Evolutionary conservation across 176 grass and related monocot genomes (phyloP), one percentile per base, ranked within the genome.

Genomic region (Pontederia paniculata): DNA sequence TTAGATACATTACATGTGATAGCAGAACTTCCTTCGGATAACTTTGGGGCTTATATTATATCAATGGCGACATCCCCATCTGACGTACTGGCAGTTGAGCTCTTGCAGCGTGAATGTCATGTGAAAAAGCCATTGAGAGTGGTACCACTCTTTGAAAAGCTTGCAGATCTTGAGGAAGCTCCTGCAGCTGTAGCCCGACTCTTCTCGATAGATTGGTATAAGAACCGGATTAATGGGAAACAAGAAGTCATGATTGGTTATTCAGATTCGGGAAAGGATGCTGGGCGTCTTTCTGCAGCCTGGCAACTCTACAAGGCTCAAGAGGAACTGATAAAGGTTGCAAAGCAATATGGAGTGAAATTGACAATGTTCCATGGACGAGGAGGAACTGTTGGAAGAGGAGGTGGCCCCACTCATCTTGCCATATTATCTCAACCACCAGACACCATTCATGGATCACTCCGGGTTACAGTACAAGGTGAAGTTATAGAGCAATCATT

Each of bases 401-500:
- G 86, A 50, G 91, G 91, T 12, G 91, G 91, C 12, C 91, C 91
- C 52, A 97, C 91, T 48, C 86, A 97, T 75, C 83, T 90, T 74
- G 91, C 86, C 74, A 97, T 90, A 65, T 63, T 97, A 57, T 90
- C 91, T 76, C 91, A 97, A 61, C 86, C 91, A 53, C 91, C 83
- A 13, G 91, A 97, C 54, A 97, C 86, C 6, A 68, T 97, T 63
- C 82, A 97, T 70, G 91, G 91, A 67, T 89, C 82, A 18, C 91
- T 97, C 64, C 49, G 91, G 23, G 91, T 97, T 44, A 97, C 91
- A 17, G 80, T 97, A 60, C 86, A 97, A 73, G 86, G 91, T 60
- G 91, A 97, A 80, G 91, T 97, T 49, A 97, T 97, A 58, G 91
- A 97, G 25, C 86, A 88, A 58, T 97, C 86, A 28, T 97, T 97